phyloP scores from a whole-genome alignment of 2,329 filamentous ascomycete genomes.

The Ceratocystis lukuohia region DNA sequence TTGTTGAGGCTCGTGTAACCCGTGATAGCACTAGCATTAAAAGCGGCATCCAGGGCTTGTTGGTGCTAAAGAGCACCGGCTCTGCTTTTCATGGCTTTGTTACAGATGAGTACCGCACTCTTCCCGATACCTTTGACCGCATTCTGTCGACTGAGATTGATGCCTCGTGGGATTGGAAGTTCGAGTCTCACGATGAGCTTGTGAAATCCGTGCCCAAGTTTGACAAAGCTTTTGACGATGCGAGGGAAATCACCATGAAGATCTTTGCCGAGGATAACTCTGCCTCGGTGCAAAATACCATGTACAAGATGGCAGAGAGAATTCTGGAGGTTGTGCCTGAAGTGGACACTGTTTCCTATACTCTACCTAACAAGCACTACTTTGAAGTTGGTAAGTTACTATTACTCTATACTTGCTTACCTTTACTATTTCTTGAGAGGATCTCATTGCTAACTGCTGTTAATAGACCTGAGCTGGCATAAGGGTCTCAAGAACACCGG shows the following conservation, averaged over 20 bases:
- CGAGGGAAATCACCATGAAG: slow-evolving; percentile 76
- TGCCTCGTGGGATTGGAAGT: slow-evolving; percentile 75
- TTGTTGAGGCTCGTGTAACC: slow-evolving; percentile 58
- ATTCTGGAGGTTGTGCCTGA: slow-evolving; percentile 66
- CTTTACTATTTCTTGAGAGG: not conserved
- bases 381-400: slow-evolving; percentile 70
- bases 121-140: slow-evolving; percentile 84
- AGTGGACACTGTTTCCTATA: slow-evolving; percentile 62
- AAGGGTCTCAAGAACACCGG: slow-evolving; percentile 91
- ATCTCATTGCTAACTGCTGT: not conserved
- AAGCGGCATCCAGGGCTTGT: slow-evolving; percentile 66
- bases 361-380: slow-evolving; percentile 95
- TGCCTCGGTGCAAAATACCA: slow-evolving; percentile 87
- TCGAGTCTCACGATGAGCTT: slow-evolving; percentile 54
- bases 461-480: slow-evolving; percentile 82
- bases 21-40: slow-evolving; percentile 60
- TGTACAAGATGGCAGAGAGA: slow-evolving; percentile 95
- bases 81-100: slow-evolving; percentile 94
- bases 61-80: slow-evolving; percentile 91
- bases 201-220: slow-evolving; percentile 52
- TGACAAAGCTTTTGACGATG: slow-evolving; percentile 62
- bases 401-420: not conserved
- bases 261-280: slow-evolving; percentile 83
- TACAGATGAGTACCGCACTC: slow-evolving; percentile 81
- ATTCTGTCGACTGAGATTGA: slow-evolving; percentile 92